These are phyloP conservation scores for Thoreauomyces humboldtii DNA, from an alignment of 192 early-diverging fungal species.

Conservation along the genomic window DNA sequence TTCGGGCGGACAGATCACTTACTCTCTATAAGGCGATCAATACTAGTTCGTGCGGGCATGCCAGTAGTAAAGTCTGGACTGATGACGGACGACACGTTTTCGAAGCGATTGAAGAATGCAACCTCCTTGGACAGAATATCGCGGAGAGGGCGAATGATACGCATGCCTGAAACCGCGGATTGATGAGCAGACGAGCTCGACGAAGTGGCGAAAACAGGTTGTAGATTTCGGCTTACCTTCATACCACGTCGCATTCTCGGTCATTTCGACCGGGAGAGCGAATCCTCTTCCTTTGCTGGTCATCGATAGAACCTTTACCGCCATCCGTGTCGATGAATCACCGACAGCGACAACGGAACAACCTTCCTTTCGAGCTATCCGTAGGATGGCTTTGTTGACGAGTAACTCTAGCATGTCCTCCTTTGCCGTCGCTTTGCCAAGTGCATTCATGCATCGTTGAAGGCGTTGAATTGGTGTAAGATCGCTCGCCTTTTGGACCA, in stretches of 20 bases:
- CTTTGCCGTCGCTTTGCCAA: conserved; percentile 62
- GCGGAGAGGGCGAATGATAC: conserved; percentile 72
- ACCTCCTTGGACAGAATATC: conserved; percentile 80
- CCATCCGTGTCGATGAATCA: conserved; percentile 76
- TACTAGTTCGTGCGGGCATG: conserved; percentile 49
- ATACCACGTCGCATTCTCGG: conserved; percentile 55
- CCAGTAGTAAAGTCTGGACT: conserved; percentile 57
- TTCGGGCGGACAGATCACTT: background rate
- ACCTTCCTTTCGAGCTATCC: conserved; percentile 49
- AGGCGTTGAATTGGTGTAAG: conserved; percentile 40
- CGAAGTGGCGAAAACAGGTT: too few relatives aligned
- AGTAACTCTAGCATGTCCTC: conserved; percentile 70
- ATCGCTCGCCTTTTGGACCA: background rate
- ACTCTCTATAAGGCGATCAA: conserved; percentile 66
- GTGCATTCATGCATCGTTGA: conserved; percentile 47
- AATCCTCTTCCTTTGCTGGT: conserved; percentile 87
- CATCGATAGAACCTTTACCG: conserved; percentile 69
- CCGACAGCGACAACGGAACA: conserved; percentile 69
- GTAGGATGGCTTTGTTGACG: conserved; percentile 55
- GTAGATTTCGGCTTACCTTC: conserved; percentile 30
- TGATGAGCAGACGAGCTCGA: background rate
- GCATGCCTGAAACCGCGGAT: conserved; percentile 42
- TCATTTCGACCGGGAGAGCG: conserved; percentile 73
- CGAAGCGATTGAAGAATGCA: conserved; percentile 62
- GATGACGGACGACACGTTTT: conserved; percentile 34